Percentiles rank a stretch among this genome's conserved stretches.
These are phyloP conservation scores for Flammula alnicola DNA, from an alignment of 1,284 basidiomycete species.

Conservation along the genomic window DNA sequence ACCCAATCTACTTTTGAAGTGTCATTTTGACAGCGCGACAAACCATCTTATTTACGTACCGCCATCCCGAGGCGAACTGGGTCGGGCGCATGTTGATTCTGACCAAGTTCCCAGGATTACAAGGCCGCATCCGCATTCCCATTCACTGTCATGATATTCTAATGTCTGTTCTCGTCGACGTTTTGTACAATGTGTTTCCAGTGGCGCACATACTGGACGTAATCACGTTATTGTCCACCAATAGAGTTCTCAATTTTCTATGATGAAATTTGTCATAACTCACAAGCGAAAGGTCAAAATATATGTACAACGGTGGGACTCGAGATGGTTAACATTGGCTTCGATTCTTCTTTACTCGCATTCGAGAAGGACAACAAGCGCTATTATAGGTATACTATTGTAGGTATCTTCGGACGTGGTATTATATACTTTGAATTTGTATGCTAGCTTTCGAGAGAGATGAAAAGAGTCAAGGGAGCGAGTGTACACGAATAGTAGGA, in stretches of 20 bases:
- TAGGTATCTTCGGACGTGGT: constrained; percentile 20
- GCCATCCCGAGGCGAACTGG: constrained; percentile 16
- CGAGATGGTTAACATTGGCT: too few relatives aligned
- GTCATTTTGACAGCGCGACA: constrained; percentile 4
- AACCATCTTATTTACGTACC: constrained; percentile 6
- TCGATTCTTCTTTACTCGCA: constrained; percentile 16
- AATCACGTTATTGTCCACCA: too few relatives aligned
- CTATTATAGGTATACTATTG: constrained; percentile 21
- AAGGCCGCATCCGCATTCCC: background rate
- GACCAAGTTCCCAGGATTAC: constrained; percentile 8
- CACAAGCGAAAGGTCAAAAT: too few relatives aligned
- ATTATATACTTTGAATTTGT: constrained; percentile 28
- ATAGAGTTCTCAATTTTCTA: too few relatives aligned
- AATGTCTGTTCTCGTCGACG: background rate
- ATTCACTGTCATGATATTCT: background rate
- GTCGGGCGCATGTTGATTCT: constrained; percentile 17
- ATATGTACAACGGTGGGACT: too few relatives aligned
- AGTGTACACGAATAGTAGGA: constrained; percentile 13
- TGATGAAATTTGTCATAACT: too few relatives aligned
- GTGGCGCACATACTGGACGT: too few relatives aligned
- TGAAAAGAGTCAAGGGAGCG: constrained; percentile 9
- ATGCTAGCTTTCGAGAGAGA: constrained; percentile 16
- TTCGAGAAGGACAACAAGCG: constrained; percentile 5
- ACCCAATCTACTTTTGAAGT: constrained; percentile 1
- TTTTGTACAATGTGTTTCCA: constrained; percentile 1